Percentiles rank a stretch among this genome's conserved stretches.
phyloP scores from a whole-genome alignment of 1,284 basidiomycete species.

The Melampsora larici-populina region DNA sequence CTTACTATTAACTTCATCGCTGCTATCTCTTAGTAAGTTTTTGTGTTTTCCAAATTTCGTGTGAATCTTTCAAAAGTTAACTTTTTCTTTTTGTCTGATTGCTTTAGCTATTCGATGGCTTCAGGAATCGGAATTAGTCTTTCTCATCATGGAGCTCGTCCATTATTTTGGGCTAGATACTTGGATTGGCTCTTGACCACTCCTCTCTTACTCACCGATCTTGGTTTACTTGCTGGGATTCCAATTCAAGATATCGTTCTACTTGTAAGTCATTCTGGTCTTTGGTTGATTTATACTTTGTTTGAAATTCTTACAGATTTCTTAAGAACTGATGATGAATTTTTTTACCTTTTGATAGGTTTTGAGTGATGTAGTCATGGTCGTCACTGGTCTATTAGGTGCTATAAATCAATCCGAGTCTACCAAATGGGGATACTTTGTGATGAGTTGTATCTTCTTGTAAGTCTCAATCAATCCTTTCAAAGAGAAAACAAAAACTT shows the following conservation, averaged over 20 bases:
- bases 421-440: constrained; percentile 1
- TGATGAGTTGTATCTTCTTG: background rate
- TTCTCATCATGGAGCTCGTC: background rate
- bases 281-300: too few relatives aligned
- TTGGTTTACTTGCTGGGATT: background rate
- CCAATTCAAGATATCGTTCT: background rate
- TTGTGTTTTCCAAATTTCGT: background rate
- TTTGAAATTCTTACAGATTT: too few relatives aligned
- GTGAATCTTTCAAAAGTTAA: background rate
- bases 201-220: constrained; percentile 5
- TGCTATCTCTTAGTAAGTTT: background rate
- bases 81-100: background rate
- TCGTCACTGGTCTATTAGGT: background rate
- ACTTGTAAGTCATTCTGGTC: background rate
- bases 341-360: background rate
- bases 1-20: constrained; percentile 1
- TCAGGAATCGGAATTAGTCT: background rate
- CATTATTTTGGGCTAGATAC: background rate
- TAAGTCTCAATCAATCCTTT: background rate
- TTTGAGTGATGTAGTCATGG: background rate
- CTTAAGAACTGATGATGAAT: too few relatives aligned
- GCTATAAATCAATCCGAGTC: constrained; percentile 4
- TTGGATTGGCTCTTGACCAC: constrained; percentile 1
- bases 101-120: background rate
- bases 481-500: too few relatives aligned